Evolutionary conservation across 768 basidiomycete species (phyloP).

Genomic region (Podaxis sp.): DNA sequence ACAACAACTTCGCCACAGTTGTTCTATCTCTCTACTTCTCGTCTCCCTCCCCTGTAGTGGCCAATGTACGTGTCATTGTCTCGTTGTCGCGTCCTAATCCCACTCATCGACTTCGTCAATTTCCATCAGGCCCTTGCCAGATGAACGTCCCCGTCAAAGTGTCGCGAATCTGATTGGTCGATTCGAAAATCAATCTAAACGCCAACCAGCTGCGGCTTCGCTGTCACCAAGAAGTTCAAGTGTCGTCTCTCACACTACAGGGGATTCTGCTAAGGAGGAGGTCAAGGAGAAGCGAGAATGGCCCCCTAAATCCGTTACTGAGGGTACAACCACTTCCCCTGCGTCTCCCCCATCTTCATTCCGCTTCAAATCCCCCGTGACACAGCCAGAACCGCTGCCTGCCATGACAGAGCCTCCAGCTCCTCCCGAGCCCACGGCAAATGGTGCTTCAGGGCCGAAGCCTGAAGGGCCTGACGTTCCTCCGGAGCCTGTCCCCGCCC

Average conservation of each 20-base stretch:
- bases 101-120: constrained; percentile 18
- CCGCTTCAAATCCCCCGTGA: constrained; percentile 12
- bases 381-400: background rate
- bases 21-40: constrained; percentile 8
- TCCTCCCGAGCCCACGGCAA: constrained; percentile 5
- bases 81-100: constrained; percentile 20
- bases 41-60: constrained; percentile 18
- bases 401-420: background rate
- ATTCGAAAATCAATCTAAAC: constrained; percentile 81
- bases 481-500: constrained; percentile 21
- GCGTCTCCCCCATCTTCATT: background rate
- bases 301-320: constrained; percentile 53
- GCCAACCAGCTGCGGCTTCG: constrained; percentile 35
- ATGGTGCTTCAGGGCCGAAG: constrained; percentile 1
- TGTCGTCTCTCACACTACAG: constrained; percentile 60
- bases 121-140: constrained; percentile 75
- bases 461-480: constrained; percentile 6
- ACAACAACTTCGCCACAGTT: background rate
- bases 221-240: constrained; percentile 61
- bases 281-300: constrained; percentile 74
- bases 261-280: constrained; percentile 68
- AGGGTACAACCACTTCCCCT: background rate
- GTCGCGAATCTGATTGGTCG: constrained; percentile 90
- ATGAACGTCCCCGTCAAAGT: constrained; percentile 83
- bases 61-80: constrained; percentile 33